Percentiles rank a stretch among this genome's conserved stretches.
Conservation (phyloP, 202 grass and related monocot genomes). For the Carex sylvatica region DNA sequence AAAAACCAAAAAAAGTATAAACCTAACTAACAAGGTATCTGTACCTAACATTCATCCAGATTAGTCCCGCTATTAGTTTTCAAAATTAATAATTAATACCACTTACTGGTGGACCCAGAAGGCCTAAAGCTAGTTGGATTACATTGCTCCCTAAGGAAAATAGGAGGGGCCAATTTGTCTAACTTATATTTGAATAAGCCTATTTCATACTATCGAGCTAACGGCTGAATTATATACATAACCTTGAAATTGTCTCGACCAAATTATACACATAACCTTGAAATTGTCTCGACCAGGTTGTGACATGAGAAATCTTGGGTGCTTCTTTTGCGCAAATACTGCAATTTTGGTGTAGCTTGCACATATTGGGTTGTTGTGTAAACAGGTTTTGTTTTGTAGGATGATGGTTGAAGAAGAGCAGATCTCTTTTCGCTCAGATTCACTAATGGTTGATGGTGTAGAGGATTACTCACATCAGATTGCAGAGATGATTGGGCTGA, state of each 20-base stretch:
- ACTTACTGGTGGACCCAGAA: neutral
- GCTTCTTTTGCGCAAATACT: conserved; percentile 4
- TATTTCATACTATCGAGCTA: neutral
- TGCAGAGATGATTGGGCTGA: conserved; percentile 94
- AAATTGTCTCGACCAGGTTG: neutral
- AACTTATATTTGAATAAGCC: conserved; percentile 2
- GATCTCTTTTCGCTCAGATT: conserved; percentile 84
- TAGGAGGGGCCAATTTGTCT: neutral
- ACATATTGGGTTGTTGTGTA: neutral
- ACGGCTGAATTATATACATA: neutral
- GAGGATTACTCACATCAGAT: conserved; percentile 97
- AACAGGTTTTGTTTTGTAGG: conserved; percentile 41
- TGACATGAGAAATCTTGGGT: conserved; percentile 15
- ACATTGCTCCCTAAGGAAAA: neutral
- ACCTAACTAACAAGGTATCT: neutral
- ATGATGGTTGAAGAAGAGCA: conserved; percentile 99
- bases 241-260: neutral
- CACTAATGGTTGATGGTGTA: conserved; percentile 85
- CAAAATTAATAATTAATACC: neutral
- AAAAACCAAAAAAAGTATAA: neutral
- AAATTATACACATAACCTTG: neutral
- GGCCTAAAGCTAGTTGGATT: neutral
- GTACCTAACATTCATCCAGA: neutral
- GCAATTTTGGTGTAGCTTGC: neutral
- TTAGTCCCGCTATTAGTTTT: neutral